Conservation (phyloP, 2,329 filamentous ascomycete species). For the Penicillium sp. region DNA sequence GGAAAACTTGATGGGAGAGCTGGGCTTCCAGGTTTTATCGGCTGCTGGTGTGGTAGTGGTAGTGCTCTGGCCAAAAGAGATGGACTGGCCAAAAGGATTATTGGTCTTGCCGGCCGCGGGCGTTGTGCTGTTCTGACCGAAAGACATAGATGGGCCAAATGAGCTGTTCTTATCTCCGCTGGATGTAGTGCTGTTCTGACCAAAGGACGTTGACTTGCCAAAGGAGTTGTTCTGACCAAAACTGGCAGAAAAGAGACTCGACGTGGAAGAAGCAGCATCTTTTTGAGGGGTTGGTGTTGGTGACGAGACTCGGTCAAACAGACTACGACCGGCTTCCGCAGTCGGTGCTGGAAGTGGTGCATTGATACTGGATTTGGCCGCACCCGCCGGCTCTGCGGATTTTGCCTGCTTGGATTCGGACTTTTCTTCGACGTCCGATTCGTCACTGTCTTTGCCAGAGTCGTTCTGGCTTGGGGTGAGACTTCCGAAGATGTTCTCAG, state of each 20-base stretch:
- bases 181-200: neutral
- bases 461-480: slow-evolving; percentile 25
- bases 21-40: slow-evolving; percentile 46
- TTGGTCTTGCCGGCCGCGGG: slow-evolving; percentile 1
- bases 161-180: slow-evolving; percentile 42
- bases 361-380: slow-evolving; percentile 11
- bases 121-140: slow-evolving; percentile 1
- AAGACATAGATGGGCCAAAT: neutral
- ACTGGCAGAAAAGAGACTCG: slow-evolving; percentile 17
- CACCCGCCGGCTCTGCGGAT: slow-evolving; percentile 9
- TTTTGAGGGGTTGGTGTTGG: slow-evolving; percentile 7
- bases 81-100: slow-evolving; percentile 2
- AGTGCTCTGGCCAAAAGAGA: slow-evolving; percentile 1
- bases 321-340: slow-evolving; percentile 24
- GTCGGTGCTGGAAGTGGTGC: slow-evolving; percentile 14
- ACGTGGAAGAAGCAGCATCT: slow-evolving; percentile 14
- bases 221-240: slow-evolving; percentile 9
- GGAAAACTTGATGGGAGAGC: slow-evolving; percentile 46
- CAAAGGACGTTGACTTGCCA: neutral
- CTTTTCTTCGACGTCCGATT: slow-evolving; percentile 13
- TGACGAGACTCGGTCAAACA: slow-evolving; percentile 32
- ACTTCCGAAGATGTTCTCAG: slow-evolving; percentile 35
- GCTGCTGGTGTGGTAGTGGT: slow-evolving; percentile 4
- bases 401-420: slow-evolving; percentile 18
- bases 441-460: slow-evolving; percentile 23